Evolutionary conservation across 768 basidiomycete species (phyloP), one percentile per base, ranked within the genome.

Genomic region (Clavulina sp.): DNA sequence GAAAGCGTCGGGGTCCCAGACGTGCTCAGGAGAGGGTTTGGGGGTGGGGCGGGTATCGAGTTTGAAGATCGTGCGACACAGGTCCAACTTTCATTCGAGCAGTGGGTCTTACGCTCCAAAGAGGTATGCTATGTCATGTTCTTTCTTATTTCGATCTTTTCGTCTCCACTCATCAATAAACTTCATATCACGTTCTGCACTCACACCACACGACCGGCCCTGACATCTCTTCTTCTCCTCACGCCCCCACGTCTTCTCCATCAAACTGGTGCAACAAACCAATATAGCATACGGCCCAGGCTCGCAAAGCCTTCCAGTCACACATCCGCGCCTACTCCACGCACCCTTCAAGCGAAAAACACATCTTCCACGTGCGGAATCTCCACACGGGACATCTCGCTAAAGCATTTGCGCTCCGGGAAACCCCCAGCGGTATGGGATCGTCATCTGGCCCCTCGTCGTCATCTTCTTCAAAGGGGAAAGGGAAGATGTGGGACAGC

Each of bases 321-420:
- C 89, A 93, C 64, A 79, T 96, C 70, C 77, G 93, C 50, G 95
- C 95, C 0, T 99, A 97, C 64, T 83, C 95, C 29, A 99, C 95
- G 0, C 95, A 99, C 66, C 92, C 95, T 0, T 75, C 84, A 16
- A 79, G 81, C 54, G 95, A 97, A 65, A 99, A 97, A 61, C 80
- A 88, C 57, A 86, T 97, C 49, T 99, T 99, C 70, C 92, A 97
- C 65, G 80, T 96, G 54, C 83, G 84, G 16, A 78, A 93, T 62
- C 73, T 97, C 5, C 95, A 99, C 62, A 74, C 95, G 41, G 95
- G 95, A 1, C 95, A 99, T 68, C 66, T 88, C 43, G 88, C 91
- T 16, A 92, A 93, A 65, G 77, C 88, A 1, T 93, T 93, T 60
- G 85, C 84, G 1, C 70, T 92, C 56, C 82, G 89, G 29, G 89